Evolutionary conservation across 768 basidiomycete genomes (phyloP), one percentile per base, ranked within the genome.

Genomic region (Psilocybe sp.): DNA sequence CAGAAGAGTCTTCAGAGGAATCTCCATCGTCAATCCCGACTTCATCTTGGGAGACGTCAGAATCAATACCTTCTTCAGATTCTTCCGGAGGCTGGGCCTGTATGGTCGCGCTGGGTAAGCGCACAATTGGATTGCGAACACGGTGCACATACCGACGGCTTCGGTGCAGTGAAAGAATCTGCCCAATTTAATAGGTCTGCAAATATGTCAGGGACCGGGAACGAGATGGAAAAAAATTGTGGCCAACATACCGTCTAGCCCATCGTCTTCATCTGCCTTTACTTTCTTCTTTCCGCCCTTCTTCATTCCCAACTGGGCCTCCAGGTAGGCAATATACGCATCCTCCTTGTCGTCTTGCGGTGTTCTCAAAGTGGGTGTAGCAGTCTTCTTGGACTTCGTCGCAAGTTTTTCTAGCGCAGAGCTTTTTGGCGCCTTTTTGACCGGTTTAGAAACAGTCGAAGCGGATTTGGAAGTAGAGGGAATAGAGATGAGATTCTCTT

Each of bases 321-420:
- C 95, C 10, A 97, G 70, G 68, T 88, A 85, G 0, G 83, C 77
- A 39, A 98, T 97, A 61, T 95, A 92, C 0, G 78, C 77, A 60
- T 95, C 93, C 58, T 98, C 95, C 32, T 87, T 78, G 28, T 74
- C 67, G 52, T 90, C 69, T 3, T 46, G 32, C 13, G 43, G 40
- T 14, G 48, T 49, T 41, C 38, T 49, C 12, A 32, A 37, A 7
- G 39, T 16, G 9, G 44, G 33, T 3, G 35, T 8, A n/a, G 41
- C 20, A 13, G 28, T 0, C 2, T 41, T 46, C 28, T 14, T 1
- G 8, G 15, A 33, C 40, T 53, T 56, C 33, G 48, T 20, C 2
- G 42, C 37, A 15, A 20, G 11, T 9, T 23, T 33, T 46, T 39
- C 6, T 33, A 47, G 53, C 4, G 41, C 5, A 38, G 46, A 31